Conservation (phyloP, 2,329 filamentous ascomycete species). For the Ceratocystis variospora region DNA sequence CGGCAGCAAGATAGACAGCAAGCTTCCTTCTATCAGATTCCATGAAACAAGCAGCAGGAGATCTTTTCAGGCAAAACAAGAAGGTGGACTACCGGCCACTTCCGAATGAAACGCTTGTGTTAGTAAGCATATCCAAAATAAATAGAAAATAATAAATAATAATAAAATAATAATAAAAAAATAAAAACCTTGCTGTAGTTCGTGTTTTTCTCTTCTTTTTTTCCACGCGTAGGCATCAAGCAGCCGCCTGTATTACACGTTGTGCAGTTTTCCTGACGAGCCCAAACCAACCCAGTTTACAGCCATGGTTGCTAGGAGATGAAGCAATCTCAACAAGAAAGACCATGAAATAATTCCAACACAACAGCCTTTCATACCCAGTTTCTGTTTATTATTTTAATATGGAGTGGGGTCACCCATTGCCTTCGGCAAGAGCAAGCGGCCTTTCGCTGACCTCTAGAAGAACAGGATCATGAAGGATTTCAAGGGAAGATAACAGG, state of each 20-base stretch:
- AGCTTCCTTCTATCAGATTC: background rate
- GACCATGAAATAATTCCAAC: background rate
- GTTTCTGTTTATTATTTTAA: background rate
- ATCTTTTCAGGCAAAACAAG: background rate
- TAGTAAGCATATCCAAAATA: background rate
- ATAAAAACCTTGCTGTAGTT: too few relatives aligned
- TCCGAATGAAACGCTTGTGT: background rate
- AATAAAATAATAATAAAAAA: too few relatives aligned
- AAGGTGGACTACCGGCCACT: background rate
- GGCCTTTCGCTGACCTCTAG: background rate
- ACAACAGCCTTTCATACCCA: background rate
- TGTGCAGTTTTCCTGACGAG: background rate
- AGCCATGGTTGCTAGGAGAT: background rate
- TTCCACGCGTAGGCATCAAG: too few relatives aligned
- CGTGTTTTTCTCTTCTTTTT: too few relatives aligned
- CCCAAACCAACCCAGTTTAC: background rate
- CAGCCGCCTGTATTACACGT: too few relatives aligned
- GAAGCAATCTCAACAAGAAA: background rate
- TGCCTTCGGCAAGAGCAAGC: conserved; percentile 1
- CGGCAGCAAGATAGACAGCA: too few relatives aligned
- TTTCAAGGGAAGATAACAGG: conserved; percentile 4
- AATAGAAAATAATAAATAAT: too few relatives aligned
- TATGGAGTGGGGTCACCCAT: background rate
- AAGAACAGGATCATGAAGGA: background rate
- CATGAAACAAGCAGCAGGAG: background rate